phyloP scores from a whole-genome alignment of 139 green algal species.

The Chlamydomonas asymmetrica region DNA sequence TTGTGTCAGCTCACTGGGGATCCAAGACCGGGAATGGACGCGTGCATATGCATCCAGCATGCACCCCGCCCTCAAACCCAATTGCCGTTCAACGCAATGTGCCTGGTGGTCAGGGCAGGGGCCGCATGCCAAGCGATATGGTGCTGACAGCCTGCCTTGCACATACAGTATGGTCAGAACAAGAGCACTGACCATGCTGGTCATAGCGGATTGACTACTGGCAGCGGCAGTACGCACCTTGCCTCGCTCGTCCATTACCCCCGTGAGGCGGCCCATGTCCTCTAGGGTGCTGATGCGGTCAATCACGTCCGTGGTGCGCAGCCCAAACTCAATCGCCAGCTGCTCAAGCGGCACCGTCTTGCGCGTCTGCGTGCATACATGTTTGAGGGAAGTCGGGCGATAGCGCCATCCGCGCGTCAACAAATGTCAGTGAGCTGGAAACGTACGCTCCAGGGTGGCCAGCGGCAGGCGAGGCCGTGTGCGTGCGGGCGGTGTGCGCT shows the following conservation, averaged over 20 bases:
- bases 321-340: slow-evolving; percentile 82
- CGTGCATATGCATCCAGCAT: no score
- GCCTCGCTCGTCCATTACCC: slow-evolving; percentile 93
- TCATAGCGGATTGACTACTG: no score
- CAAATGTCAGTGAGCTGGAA: neutral
- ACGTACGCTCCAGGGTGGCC: neutral
- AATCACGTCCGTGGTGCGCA: slow-evolving; percentile 82
- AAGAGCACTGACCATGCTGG: no score
- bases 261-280: slow-evolving; percentile 72
- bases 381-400: neutral
- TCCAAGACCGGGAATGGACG: no score
- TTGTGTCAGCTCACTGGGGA: no score
- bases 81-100: no score
- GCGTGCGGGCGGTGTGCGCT: neutral
- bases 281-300: slow-evolving; percentile 78
- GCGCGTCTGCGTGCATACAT: slow-evolving; percentile 51
- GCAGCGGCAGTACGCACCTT: slow-evolving; percentile 59
- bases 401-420: neutral
- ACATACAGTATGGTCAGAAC: no score
- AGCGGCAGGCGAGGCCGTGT: neutral
- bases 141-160: no score
- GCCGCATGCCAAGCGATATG: no score
- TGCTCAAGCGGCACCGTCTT: slow-evolving; percentile 89
- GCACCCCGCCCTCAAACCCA: no score
- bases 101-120: no score